phyloP scores from a whole-genome alignment of 78 protist genomes.

The Dictyostelium discoideum region DNA sequence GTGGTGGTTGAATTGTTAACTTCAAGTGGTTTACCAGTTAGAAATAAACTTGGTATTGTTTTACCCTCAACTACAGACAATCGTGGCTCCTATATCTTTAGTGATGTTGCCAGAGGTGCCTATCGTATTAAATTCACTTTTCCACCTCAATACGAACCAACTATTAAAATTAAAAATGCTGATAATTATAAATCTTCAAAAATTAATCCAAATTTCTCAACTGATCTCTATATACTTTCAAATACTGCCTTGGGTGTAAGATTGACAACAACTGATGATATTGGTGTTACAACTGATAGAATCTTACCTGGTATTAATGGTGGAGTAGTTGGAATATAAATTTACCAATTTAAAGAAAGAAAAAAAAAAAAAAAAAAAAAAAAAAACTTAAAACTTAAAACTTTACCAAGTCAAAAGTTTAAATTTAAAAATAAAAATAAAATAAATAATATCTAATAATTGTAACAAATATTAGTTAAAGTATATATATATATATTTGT shows the following conservation, averaged over 20 bases:
- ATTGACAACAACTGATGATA: neutral
- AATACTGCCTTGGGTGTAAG: neutral
- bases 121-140: neutral
- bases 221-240: neutral
- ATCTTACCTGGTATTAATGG: constrained; percentile 8
- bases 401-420: neutral
- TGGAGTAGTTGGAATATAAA: neutral
- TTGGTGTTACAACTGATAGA: neutral
- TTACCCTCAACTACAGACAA: neutral
- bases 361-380: neutral
- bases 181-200: neutral
- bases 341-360: neutral
- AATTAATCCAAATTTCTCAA: neutral
- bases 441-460: too few relatives aligned
- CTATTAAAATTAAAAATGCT: neutral
- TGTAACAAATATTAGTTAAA: too few relatives aligned
- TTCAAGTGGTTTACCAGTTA: neutral
- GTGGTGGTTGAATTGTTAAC: neutral
- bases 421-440: neutral
- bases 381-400: neutral
- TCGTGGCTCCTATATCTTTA: neutral
- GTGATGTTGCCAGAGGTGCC: constrained; percentile 7
- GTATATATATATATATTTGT: too few relatives aligned
- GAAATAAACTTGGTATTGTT: neutral
- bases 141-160: neutral